Percentiles rank a stretch among this genome's conserved stretches.
phyloP scores from a whole-genome alignment of 176 grass and related monocot species.

The Carex kokanica region DNA sequence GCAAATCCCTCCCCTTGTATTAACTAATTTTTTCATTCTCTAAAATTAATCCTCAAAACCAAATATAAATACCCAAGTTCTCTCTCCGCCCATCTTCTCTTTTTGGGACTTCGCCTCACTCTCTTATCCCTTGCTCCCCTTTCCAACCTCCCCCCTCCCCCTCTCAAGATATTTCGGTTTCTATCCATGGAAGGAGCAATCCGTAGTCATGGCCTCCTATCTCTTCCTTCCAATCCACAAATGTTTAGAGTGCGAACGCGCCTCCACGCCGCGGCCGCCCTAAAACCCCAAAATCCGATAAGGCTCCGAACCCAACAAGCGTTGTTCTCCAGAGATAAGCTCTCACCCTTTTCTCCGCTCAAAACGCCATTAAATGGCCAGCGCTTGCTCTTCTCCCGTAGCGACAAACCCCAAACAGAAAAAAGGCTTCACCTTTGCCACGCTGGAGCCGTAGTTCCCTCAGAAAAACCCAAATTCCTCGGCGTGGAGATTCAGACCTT shows the following conservation, averaged over 20 bases:
- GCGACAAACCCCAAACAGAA: neutral
- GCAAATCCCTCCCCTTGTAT: neutral
- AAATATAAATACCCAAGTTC: conserved; percentile 15
- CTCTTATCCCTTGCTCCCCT: conserved; percentile 20
- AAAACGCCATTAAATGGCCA: conserved; percentile 7
- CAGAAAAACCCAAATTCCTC: conserved; percentile 54
- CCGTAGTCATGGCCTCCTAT: conserved; percentile 27
- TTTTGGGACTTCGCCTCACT: neutral
- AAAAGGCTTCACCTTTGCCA: conserved; percentile 18
- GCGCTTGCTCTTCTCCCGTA: conserved; percentile 24
- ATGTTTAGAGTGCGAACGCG: neutral
- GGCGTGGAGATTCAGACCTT: conserved; percentile 64
- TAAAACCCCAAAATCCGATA: conserved; percentile 19
- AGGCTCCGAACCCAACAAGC: conserved; percentile 15
- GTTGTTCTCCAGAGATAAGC: conserved; percentile 9
- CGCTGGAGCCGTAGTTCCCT: conserved; percentile 19
- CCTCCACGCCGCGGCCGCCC: neutral
- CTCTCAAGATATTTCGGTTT: conserved; percentile 2
- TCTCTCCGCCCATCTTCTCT: neutral
- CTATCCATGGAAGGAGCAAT: conserved; percentile 31
- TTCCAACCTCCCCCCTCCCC: neutral
- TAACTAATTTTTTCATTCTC: neutral
- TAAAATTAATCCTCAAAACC: conserved; percentile 12
- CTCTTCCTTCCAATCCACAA: conserved; percentile 38
- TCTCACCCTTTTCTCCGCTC: neutral